Evolutionary conservation across 495 filamentous ascomycete species (phyloP), one percentile per base, ranked within the genome.

Genomic region (Evernia prunastri): DNA sequence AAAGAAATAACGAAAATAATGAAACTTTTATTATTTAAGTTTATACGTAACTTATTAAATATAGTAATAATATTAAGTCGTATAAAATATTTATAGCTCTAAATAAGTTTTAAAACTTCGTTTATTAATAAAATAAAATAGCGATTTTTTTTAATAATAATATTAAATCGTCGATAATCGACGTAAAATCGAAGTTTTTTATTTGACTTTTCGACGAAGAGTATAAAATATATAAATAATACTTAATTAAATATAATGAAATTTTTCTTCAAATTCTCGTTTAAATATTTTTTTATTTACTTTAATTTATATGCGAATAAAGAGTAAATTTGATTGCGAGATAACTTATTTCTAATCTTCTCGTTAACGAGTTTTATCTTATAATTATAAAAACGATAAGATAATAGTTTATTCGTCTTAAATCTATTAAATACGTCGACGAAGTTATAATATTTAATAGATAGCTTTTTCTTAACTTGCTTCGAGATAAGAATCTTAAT

Each of bases 101-200:
- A 31, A 0, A 84, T 35, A 0, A 64, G 31, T n/a, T 67, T 31
- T 5, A 83, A 49, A 0, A 72, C 70, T 58, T 85, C 73, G n/a
- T 78, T 49, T 29, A 82, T 80, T 15, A 81, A 56, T 0, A 77
- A 78, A 0, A 84, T 49, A 0, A 76, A 74, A 56, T 82, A 80
- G 1, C 67, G 37, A 42, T 85, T 74, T 62, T 79, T 80, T 5
- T 33, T 56, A 54, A 15, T 57, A 3, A 40, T 40, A 36, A 10
- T n/a, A n/a, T n/a, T n/a, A n/a, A n/a, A n/a, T n/a, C n/a, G n/a
- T n/a, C n/a, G n/a, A n/a, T n/a, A n/a, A n/a, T n/a, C n/a, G n/a
- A n/a, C n/a, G n/a, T n/a, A n/a, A n/a, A n/a, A n/a, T n/a, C n/a
- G n/a, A n/a, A n/a, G n/a, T n/a, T n/a, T n/a, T n/a, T n/a, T n/a